These are phyloP conservation scores for Scenedesmus sp. DNA, from an alignment of 163 green algal genomes.

Conservation along the genomic window DNA sequence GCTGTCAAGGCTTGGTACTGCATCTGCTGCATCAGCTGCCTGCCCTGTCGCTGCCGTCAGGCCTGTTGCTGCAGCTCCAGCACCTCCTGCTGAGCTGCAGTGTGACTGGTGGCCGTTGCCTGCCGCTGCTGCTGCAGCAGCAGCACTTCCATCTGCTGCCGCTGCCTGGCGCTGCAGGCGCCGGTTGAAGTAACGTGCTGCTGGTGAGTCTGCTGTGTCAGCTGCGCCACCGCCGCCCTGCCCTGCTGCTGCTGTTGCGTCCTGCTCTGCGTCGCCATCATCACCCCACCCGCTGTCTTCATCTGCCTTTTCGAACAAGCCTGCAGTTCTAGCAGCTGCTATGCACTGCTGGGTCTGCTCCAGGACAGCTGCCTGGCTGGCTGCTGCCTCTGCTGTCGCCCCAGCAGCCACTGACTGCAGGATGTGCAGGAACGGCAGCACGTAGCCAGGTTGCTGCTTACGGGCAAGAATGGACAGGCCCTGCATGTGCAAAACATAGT, in stretches of 20 bases:
- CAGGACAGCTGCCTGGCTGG: background rate
- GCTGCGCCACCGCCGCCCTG: background rate
- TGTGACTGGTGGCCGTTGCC: background rate
- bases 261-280: background rate
- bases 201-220: background rate
- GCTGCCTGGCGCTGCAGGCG: slow-evolving; percentile 9
- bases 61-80: background rate
- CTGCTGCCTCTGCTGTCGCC: slow-evolving; percentile 49
- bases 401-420: slow-evolving; percentile 64
- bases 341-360: background rate
- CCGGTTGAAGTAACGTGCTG: slow-evolving; percentile 40
- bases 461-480: slow-evolving; percentile 77
- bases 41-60: background rate
- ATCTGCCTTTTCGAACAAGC: slow-evolving; percentile 20
- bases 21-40: background rate
- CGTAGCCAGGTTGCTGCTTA: slow-evolving; percentile 68
- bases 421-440: slow-evolving; percentile 75
- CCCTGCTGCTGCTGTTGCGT: background rate
- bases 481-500: slow-evolving; percentile 45
- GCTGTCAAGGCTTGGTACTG: background rate
- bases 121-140: slow-evolving; percentile 17
- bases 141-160: background rate
- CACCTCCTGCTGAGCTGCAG: background rate
- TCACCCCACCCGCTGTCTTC: background rate
- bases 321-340: slow-evolving; percentile 11